Evolutionary conservation across 345 rosid genomes (phyloP), one percentile per base, ranked within the genome.

Genomic region (Kandelia obovata): DNA sequence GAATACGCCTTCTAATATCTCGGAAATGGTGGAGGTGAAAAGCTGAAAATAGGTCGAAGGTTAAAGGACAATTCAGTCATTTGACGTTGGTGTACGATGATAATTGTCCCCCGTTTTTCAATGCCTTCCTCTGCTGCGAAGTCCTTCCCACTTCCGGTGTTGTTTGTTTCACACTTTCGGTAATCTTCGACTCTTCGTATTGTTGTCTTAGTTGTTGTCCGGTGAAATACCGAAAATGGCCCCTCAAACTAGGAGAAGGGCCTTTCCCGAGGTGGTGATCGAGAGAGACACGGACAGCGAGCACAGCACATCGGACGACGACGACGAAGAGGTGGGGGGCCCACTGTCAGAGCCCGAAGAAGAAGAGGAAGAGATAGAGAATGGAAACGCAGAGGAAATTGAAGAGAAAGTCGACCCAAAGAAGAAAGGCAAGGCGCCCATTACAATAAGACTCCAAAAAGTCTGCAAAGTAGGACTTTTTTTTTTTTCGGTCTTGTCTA

Each of bases 361-460:
- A 25, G 72, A 53, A 60, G 71, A 47, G 39, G 81, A 1, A 35
- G 73, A 58, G 60, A 55, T 31, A 21, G 55, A 79, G 68, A 75
- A 67, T 17, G 73, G 64, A 69, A 64, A 73, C 64, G 77, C 66
- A 70, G 79, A 74, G 74, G 76, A 70, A 72, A 52, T 65, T 31
- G 82, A 79, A 66, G 69, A 79, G 68, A 72, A 68, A 19, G 21
- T 49, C 43, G 80, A 25, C 62, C 56, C 6, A n/a, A 85, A 83
- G 79, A 80, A 71, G 58, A 89, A 93, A 80, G 83, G 86, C 58
- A 92, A 92, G 77, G 79, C 82, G 25, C 90, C 92, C 71, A 88
- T 94, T 62, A 87, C 96, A 71, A 85, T 95, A 52, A 86, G 86
- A 74, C 96, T 95, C 74, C 86, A 86, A 89, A 95, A 86, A 88